These are phyloP conservation scores for Mycocentrospora acerina DNA, from an alignment of 2,329 filamentous ascomycete genomes.

Conservation along the genomic window DNA sequence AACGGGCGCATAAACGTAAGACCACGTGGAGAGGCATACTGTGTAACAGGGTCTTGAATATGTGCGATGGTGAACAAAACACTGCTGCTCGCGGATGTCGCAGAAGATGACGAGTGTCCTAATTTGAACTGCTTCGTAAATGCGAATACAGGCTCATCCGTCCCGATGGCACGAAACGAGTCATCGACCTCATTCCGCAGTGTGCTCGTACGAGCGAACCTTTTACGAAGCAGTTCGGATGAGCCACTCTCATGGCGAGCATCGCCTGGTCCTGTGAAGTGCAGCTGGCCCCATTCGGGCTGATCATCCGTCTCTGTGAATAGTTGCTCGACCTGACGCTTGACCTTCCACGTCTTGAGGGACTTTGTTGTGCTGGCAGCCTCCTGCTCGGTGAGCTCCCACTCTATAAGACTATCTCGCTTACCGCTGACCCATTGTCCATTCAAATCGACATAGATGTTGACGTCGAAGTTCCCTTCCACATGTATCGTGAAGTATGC, in stretches of 20 bases:
- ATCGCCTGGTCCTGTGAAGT: slow-evolving; percentile 71
- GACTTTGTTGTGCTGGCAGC: slow-evolving; percentile 38
- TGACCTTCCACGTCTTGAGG: slow-evolving; percentile 68
- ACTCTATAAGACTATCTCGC: slow-evolving; percentile 66
- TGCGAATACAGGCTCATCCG: slow-evolving; percentile 79
- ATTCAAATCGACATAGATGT: slow-evolving; percentile 52
- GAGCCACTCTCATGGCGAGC: slow-evolving; percentile 71
- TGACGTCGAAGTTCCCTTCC: slow-evolving; percentile 60
- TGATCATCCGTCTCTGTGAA: slow-evolving; percentile 73
- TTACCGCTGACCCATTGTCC: slow-evolving; percentile 80
- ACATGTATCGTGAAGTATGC: slow-evolving; percentile 74
- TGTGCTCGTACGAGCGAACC: slow-evolving; percentile 68
- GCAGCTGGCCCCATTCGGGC: slow-evolving; percentile 79
- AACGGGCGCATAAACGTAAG: slow-evolving; percentile 76
- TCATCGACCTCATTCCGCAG: slow-evolving; percentile 67
- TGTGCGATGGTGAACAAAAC: slow-evolving; percentile 75
- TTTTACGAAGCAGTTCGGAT: slow-evolving; percentile 64
- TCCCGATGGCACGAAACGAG: slow-evolving; percentile 69
- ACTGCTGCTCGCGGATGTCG: slow-evolving; percentile 38
- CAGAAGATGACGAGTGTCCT: slow-evolving; percentile 12
- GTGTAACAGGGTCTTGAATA: slow-evolving; percentile 75
- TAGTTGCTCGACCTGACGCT: slow-evolving; percentile 63
- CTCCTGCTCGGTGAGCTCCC: slow-evolving; percentile 59
- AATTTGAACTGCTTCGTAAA: slow-evolving; percentile 54
- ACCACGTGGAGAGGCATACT: slow-evolving; percentile 75